These are phyloP conservation scores for Dactylellina leptospora DNA, from an alignment of 2,329 filamentous ascomycete species.

Conservation along the genomic window DNA sequence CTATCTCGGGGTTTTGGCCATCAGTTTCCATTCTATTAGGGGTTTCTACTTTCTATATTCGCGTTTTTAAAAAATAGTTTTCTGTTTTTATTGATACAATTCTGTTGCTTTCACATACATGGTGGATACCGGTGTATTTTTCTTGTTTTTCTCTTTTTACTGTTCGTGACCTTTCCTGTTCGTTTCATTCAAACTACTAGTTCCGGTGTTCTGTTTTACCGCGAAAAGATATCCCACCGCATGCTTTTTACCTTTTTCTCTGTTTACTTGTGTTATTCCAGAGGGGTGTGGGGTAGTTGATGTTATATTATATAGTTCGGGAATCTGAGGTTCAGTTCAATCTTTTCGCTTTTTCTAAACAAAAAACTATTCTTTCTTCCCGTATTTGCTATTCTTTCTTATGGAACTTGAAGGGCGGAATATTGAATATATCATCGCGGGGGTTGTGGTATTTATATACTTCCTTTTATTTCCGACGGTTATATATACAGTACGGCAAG, in stretches of 20 bases:
- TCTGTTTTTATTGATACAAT: conserved; percentile 7
- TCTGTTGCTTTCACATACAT: conserved; percentile 28
- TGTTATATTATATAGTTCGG: neutral
- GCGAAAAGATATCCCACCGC: conserved; percentile 35
- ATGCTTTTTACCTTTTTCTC: conserved; percentile 44
- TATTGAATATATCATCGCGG: too few relatives aligned
- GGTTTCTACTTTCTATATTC: conserved; percentile 11
- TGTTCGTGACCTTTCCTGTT: conserved; percentile 18
- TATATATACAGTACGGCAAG: too few relatives aligned
- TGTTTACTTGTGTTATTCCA: neutral
- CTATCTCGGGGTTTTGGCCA: neutral
- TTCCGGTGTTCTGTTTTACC: too few relatives aligned
- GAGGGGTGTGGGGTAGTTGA: neutral
- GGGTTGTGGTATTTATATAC: too few relatives aligned
- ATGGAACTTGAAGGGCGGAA: too few relatives aligned
- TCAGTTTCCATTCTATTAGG: conserved; percentile 9
- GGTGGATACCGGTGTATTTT: conserved; percentile 49
- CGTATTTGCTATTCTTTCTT: too few relatives aligned
- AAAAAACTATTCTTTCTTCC: too few relatives aligned
- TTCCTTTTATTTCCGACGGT: too few relatives aligned
- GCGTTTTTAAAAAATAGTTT: too few relatives aligned
- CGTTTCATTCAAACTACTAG: too few relatives aligned
- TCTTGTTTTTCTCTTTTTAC: neutral
- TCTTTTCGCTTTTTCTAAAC: too few relatives aligned
- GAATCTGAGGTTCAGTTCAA: too few relatives aligned